Conservation (phyloP, 257 asterid species). For the Dorcoceras hygrometricum region DNA sequence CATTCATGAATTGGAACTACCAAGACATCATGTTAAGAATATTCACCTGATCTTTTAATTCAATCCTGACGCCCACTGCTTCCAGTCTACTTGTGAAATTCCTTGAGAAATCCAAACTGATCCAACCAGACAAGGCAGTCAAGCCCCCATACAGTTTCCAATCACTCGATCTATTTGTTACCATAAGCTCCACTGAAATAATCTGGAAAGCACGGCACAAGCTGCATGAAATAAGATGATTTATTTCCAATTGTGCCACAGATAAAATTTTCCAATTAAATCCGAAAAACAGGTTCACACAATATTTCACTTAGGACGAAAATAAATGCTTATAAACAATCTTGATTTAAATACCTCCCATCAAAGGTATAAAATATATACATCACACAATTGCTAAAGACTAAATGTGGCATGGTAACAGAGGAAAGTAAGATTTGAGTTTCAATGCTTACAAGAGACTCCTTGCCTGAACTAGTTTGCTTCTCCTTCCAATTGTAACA, state of each 20-base stretch:
- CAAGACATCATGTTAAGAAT: conserved; percentile 29
- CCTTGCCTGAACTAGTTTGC: no score
- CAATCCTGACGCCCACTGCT: conserved; percentile 36
- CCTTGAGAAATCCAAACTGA: conserved; percentile 36
- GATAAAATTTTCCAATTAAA: no score
- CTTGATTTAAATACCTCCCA: no score
- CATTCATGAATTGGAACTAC: conserved; percentile 36
- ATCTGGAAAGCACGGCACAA: conserved; percentile 69
- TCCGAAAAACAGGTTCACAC: no score
- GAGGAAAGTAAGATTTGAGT: not conserved
- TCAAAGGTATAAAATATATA: no score
- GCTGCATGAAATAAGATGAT: conserved; percentile 37
- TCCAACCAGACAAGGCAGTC: conserved; percentile 48
- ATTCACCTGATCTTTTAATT: conserved; percentile 36
- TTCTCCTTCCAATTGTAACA: no score
- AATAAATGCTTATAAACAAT: no score
- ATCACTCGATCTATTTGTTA: conserved; percentile 46
- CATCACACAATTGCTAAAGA: no score
- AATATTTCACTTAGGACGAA: no score
- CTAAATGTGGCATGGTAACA: no score
- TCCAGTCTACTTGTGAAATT: conserved; percentile 33
- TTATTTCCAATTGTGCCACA: not conserved
- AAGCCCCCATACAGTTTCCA: conserved; percentile 40
- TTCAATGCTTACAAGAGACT: no score
- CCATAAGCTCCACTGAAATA: conserved; percentile 53